phyloP scores from a whole-genome alignment of 2,329 filamentous ascomycete genomes.

The Trichophyton equinum region DNA sequence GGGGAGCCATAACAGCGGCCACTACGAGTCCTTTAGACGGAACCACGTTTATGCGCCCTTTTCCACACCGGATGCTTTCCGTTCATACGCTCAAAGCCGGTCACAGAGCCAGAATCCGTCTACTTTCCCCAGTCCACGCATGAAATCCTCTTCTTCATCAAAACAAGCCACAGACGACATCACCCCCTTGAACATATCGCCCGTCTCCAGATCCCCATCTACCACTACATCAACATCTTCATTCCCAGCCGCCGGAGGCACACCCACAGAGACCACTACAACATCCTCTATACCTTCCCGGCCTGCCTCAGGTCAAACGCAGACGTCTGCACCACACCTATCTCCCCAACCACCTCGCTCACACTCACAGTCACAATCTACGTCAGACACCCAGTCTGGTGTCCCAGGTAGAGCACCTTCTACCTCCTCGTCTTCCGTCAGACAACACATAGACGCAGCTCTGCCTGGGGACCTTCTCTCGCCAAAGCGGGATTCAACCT shows the following conservation, averaged over 20 bases:
- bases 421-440: neutral
- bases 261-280: neutral
- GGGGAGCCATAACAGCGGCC: constrained; percentile 87
- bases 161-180: constrained; percentile 21
- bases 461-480: constrained; percentile 23
- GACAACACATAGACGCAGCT: neutral
- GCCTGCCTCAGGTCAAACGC: constrained; percentile 6
- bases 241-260: constrained; percentile 12
- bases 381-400: neutral
- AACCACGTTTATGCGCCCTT: constrained; percentile 70
- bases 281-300: constrained; percentile 4
- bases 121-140: constrained; percentile 36
- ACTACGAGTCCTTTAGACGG: constrained; percentile 90
- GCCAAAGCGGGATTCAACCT: constrained; percentile 22
- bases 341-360: constrained; percentile 2
- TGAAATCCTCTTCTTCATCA: constrained; percentile 29
- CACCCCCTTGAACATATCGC: constrained; percentile 21
- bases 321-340: neutral
- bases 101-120: constrained; percentile 43
- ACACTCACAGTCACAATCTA: neutral
- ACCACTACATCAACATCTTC: constrained; percentile 24
- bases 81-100: constrained; percentile 55
- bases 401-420: neutral
- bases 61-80: constrained; percentile 69
- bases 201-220: constrained; percentile 21